Conservation (phyloP, 768 basidiomycete genomes). For the Tricholoma matsutake region DNA sequence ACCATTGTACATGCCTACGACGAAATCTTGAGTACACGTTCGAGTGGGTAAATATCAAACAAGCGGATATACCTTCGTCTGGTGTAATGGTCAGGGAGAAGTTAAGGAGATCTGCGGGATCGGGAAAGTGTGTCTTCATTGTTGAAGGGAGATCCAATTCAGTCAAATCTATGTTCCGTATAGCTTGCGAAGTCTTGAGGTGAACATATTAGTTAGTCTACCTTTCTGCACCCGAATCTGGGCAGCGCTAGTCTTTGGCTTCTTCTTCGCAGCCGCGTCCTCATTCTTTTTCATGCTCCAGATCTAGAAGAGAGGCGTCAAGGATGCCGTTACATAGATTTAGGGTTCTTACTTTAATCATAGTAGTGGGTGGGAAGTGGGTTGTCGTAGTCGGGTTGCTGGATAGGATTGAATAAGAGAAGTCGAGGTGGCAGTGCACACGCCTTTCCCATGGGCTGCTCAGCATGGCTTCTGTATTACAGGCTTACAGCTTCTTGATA, state of each 20-base stretch:
- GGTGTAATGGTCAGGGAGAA: constrained; percentile 94
- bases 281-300: constrained; percentile 99
- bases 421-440: constrained; percentile 14
- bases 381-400: constrained; percentile 27
- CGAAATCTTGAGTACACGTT: neutral
- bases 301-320: constrained; percentile 54
- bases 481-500: too few species aligned
- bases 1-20: constrained; percentile 94
- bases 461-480: constrained; percentile 2
- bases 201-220: constrained; percentile 29
- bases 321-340: neutral
- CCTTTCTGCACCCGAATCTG: constrained; percentile 99
- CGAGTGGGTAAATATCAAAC: constrained; percentile 3
- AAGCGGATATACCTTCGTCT: constrained; percentile 75
- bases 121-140: constrained; percentile 93
- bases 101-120: constrained; percentile 93
- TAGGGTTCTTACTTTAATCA: constrained; percentile 42
- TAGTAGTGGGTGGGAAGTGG: constrained; percentile 28
- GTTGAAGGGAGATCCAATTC: constrained; percentile 95
- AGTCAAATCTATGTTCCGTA: constrained; percentile 68
- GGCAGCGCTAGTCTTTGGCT: constrained; percentile 97
- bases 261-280: constrained; percentile 95
- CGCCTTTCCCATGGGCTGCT: constrained; percentile 3
- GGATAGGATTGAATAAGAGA: neutral
- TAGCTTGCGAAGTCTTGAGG: neutral